Evolutionary conservation across 73 alveolate species (phyloP).

Genomic region (Loxodes magnus): DNA sequence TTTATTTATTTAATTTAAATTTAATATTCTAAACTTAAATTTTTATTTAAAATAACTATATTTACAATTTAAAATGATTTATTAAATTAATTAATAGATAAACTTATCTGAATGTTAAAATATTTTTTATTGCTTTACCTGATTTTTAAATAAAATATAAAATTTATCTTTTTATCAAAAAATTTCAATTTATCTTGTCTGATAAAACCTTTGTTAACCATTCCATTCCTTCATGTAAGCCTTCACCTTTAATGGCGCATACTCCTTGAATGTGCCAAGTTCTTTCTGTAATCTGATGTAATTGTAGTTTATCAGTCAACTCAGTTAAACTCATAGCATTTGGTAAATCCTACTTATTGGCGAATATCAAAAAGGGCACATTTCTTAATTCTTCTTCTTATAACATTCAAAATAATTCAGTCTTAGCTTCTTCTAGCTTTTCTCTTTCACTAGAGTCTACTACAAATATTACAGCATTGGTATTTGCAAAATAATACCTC

Average conservation of each 20-base stretch:
- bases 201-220: constrained; percentile 45
- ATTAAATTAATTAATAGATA: too few species aligned
- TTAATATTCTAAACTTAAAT: too few species aligned
- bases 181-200: too few species aligned
- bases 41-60: too few species aligned
- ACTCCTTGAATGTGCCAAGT: constrained; percentile 3
- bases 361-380: constrained; percentile 60
- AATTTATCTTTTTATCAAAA: too few species aligned
- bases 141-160: too few species aligned
- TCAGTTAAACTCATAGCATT: constrained; percentile 58
- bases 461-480: constrained; percentile 85
- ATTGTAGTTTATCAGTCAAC: constrained; percentile 44
- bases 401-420: constrained; percentile 63
- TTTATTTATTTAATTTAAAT: too few species aligned
- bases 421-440: constrained; percentile 72
- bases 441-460: constrained; percentile 81
- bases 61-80: too few species aligned
- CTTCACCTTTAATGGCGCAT: constrained; percentile 13
- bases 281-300: constrained; percentile 13
- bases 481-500: constrained; percentile 79
- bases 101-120: too few species aligned
- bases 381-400: constrained; percentile 74
- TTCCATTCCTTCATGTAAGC: constrained; percentile 9
- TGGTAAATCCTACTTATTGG: constrained; percentile 83
- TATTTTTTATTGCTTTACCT: too few species aligned